Conservation (phyloP, 768 basidiomycete genomes). For the Naematelia aurantialba region DNA sequence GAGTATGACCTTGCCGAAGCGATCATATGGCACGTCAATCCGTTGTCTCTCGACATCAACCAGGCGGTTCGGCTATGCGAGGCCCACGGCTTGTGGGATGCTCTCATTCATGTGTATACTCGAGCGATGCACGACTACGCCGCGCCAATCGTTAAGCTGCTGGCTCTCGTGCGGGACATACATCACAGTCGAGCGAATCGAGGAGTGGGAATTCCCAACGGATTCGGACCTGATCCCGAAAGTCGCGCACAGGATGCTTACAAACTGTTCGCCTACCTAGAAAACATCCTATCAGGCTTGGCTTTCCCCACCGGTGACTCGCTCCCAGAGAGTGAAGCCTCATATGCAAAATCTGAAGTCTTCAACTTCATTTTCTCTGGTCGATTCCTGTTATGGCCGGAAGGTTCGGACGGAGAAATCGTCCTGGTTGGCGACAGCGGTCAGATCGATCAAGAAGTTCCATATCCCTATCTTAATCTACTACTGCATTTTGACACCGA, state of each 20-base stretch:
- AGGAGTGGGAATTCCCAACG: conserved; percentile 23
- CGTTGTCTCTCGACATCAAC: conserved; percentile 83
- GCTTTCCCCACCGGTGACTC: conserved; percentile 80
- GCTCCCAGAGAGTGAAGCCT: conserved; percentile 63
- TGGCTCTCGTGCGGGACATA: conserved; percentile 69
- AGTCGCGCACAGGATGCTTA: conserved; percentile 69
- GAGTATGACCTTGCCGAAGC: conserved; percentile 75
- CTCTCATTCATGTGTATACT: conserved; percentile 89
- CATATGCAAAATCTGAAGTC: conserved; percentile 66
- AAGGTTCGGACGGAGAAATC: conserved; percentile 65
- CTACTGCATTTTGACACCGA: conserved; percentile 87
- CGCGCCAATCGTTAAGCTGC: conserved; percentile 78
- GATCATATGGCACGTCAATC: conserved; percentile 94
- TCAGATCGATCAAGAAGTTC: conserved; percentile 58
- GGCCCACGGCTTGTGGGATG: conserved; percentile 78
- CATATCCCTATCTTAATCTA: conserved; percentile 82
- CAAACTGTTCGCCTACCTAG: conserved; percentile 86
- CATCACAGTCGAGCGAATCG: conserved; percentile 56
- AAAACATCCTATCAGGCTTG: conserved; percentile 72
- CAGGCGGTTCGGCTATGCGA: conserved; percentile 86
- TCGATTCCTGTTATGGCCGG: conserved; percentile 72
- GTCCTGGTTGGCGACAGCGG: conserved; percentile 64
- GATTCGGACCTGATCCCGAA: conserved; percentile 54
- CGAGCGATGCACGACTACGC: conserved; percentile 82
- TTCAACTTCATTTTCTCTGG: conserved; percentile 84